Evolutionary conservation across 2,329 filamentous ascomycete genomes (phyloP).

Genomic region (Paecilomyces dactylethromorphus): DNA sequence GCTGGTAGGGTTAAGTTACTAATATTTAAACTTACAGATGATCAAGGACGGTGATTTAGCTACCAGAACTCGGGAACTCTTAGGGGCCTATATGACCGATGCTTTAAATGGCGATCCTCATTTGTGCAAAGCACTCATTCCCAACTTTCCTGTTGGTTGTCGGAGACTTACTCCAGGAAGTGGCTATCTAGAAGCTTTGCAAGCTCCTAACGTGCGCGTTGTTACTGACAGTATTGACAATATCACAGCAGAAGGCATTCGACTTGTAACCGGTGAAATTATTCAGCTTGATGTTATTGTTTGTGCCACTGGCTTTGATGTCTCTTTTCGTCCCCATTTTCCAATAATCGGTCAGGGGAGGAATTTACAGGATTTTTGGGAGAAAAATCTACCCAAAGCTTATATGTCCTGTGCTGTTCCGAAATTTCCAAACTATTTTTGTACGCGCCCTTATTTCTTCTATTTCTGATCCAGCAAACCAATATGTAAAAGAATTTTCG

Average conservation of each 20-base stretch:
- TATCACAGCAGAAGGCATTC: constrained; percentile 6
- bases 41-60: not conserved
- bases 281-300: constrained; percentile 8
- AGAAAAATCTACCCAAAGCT: constrained; percentile 12
- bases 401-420: constrained; percentile 16
- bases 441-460: not conserved
- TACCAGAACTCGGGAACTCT: no score
- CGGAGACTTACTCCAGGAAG: constrained; percentile 13
- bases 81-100: no score
- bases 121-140: constrained; percentile 2
- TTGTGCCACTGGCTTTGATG: constrained; percentile 10
- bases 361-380: constrained; percentile 14
- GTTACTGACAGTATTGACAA: constrained; percentile 2
- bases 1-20: no score
- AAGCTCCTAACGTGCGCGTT: constrained; percentile 11
- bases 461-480: no score
- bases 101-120: not conserved
- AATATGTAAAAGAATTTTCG: not conserved
- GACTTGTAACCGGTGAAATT: constrained; percentile 13
- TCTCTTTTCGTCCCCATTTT: constrained; percentile 16
- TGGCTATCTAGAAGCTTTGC: constrained; percentile 15
- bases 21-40: not conserved
- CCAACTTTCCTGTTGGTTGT: constrained; percentile 15
- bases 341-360: constrained; percentile 14
- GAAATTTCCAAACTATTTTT: constrained; percentile 19